A percentile compares a stretch with the other conserved stretches of the same genome.
Conservation (phyloP, 495 filamentous ascomycete genomes). For the Hypomontagnella monticulosa region DNA sequence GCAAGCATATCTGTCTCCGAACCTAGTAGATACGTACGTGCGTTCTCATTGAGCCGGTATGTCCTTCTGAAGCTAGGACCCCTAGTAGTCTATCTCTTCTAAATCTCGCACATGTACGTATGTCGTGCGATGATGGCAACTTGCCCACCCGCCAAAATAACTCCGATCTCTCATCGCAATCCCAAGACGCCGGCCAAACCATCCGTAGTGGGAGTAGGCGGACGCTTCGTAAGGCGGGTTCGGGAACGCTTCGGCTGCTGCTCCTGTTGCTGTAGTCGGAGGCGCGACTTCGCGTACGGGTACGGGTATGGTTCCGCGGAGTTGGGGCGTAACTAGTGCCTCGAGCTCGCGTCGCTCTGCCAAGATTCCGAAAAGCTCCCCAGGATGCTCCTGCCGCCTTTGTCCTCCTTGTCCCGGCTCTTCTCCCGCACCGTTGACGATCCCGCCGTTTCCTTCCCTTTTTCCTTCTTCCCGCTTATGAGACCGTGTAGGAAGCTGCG, state of each 20-base stretch:
- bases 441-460: conserved; percentile 45
- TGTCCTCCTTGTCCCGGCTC: conserved; percentile 48
- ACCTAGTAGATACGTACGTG: neutral
- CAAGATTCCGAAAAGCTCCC: conserved; percentile 45
- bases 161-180: conserved; percentile 28
- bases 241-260: conserved; percentile 8
- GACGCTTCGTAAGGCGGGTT: conserved; percentile 22
- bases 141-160: too few species aligned
- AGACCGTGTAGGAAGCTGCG: conserved; percentile 61
- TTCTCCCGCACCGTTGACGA: conserved; percentile 41
- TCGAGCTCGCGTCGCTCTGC: conserved; percentile 45
- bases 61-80: too few species aligned
- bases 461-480: conserved; percentile 52
- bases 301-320: conserved; percentile 10
- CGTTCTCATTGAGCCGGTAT: neutral
- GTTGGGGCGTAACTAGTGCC: conserved; percentile 44
- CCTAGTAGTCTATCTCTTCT: conserved; percentile 5
- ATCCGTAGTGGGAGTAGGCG: conserved; percentile 3
- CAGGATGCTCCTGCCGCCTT: conserved; percentile 43
- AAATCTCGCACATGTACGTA: conserved; percentile 2
- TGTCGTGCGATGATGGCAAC: conserved; percentile 3
- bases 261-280: conserved; percentile 5
- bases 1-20: neutral
- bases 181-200: conserved; percentile 24
- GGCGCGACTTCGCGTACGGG: conserved; percentile 8